Base-by-base conservation (phyloP, 441 rosid species). In the Flueggea neowawraea region DNA sequence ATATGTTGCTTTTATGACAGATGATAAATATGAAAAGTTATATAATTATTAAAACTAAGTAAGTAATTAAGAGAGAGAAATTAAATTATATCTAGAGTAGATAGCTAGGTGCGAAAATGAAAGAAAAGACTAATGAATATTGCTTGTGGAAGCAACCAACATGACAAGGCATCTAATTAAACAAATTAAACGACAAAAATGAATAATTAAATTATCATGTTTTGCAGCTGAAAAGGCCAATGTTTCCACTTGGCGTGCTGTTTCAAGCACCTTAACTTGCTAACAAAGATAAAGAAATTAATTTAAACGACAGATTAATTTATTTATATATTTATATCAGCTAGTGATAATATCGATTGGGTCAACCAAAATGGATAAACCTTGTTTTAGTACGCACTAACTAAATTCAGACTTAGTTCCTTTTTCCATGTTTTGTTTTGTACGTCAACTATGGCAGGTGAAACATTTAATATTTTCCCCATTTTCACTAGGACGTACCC, bases 251-350 rank as follows among this genome's bases (percentile, higher is more conserved):
- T 70, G 70, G 64, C 77, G 73, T 75, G 80, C 56, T 43, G 28
- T 39, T 54, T 66, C 77, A 79, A 76, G 69, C 75, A 73, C 57
- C 75, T 76, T 71, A 69, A 63, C 77, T 72, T 80, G 79, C 63
- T 67, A 41, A 69, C 53, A 45, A 77, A 68, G 73, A 62, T 57
- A 63, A 58, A 51, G 12, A 9, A 17, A 17, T 16, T 16, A 53
- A 53, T 16, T 16, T 12, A 54, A 31, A 31, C 9, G 10, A 16
- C 6, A 1, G 16, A 0, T n/a, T 22, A 3, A 22, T 13, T 36
- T 36, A 36, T 36, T 36, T 36, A 36, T 8, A 36, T 36, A 36
- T 36, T 36, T 36, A 8, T 36, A 36, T 36, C 28, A 22, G 28
- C 28, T 36, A 36, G 41, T 36, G 41, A 36, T 36, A 36, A 36